A percentile compares a stretch with the other conserved stretches of the same genome.
Evolutionary conservation across 257 asterid genomes (phyloP).

Genomic region (Nicotiana obtusifolia): DNA sequence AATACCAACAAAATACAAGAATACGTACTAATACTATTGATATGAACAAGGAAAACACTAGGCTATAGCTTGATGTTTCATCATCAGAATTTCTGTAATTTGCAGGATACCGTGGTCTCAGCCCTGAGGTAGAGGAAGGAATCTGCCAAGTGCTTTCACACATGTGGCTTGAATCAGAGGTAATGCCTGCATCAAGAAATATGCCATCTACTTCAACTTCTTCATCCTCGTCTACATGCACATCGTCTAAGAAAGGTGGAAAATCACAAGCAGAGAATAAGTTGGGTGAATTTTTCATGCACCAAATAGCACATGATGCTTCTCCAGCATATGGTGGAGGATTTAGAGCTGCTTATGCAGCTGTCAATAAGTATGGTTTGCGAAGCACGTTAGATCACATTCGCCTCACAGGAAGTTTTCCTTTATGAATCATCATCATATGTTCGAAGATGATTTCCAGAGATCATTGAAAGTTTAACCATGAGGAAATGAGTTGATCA

Average conservation of each 20-base stretch:
- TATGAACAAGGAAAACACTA: no score
- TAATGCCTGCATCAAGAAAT: conserved; percentile 43
- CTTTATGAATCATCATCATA: conserved; percentile 5
- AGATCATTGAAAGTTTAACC: background rate
- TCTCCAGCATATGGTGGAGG: conserved; percentile 25
- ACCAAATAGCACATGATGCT: conserved; percentile 23
- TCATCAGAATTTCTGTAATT: background rate
- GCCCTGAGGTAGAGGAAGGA: conserved; percentile 88
- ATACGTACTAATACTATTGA: no score
- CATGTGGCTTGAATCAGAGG: conserved; percentile 92
- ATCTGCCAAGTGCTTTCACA: conserved; percentile 90
- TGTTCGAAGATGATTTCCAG: background rate
- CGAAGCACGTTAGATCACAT: conserved; percentile 19
- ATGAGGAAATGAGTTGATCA: conserved; percentile 2
- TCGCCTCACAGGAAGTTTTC: conserved; percentile 22
- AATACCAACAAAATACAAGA: no score
- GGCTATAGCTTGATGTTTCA: background rate
- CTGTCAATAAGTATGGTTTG: conserved; percentile 16
- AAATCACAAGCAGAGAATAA: conserved; percentile 16
- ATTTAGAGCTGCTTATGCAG: conserved; percentile 16
- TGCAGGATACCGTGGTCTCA: conserved; percentile 66
- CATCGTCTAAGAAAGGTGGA: conserved; percentile 17
- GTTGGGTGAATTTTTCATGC: conserved; percentile 21
- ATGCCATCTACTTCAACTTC: conserved; percentile 43
- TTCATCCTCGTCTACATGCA: conserved; percentile 38